A percentile compares a stretch with the other conserved stretches of the same genome.
Evolutionary conservation across 2,329 filamentous ascomycete species (phyloP).

Genomic region (Phialemoniopsis sp.): DNA sequence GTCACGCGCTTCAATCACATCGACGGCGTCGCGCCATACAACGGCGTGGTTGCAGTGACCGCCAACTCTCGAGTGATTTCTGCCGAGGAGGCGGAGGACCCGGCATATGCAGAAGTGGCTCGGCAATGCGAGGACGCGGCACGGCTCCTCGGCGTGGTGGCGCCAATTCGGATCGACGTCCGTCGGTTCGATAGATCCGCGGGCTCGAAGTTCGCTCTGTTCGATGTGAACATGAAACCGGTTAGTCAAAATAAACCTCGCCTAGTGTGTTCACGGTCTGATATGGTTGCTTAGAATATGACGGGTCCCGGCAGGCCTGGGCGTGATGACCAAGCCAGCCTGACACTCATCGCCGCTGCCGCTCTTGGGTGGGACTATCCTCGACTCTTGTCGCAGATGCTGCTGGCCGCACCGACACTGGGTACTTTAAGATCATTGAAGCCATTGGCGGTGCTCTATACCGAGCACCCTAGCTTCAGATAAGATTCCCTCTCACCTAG

Average conservation of each 20-base stretch:
- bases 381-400: slow-evolving; percentile 27
- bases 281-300: slow-evolving; percentile 19
- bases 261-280: no score
- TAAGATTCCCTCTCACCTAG: no score
- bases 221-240: slow-evolving; percentile 45
- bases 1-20: slow-evolving; percentile 43
- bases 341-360: slow-evolving; percentile 36
- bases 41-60: slow-evolving; percentile 36
- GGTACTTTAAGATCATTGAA: no score
- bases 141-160: slow-evolving; percentile 25
- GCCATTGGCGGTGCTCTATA: no score
- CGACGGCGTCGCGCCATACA: slow-evolving; percentile 43
- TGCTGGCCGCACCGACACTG: no score
- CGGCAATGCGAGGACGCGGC: slow-evolving; percentile 31
- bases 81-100: slow-evolving; percentile 22
- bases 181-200: slow-evolving; percentile 21
- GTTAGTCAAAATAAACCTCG: no score
- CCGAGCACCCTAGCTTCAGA: no score
- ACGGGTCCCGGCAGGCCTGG: slow-evolving; percentile 39
- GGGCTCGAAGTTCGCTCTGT: slow-evolving; percentile 30
- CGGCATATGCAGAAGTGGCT: slow-evolving; percentile 22
- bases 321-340: slow-evolving; percentile 40
- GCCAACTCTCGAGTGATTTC: slow-evolving; percentile 33
- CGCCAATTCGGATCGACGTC: slow-evolving; percentile 36
- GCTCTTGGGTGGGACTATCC: slow-evolving; percentile 37